Conservation (phyloP, 2,329 filamentous ascomycete genomes). For the Cercospora berteroae region DNA sequence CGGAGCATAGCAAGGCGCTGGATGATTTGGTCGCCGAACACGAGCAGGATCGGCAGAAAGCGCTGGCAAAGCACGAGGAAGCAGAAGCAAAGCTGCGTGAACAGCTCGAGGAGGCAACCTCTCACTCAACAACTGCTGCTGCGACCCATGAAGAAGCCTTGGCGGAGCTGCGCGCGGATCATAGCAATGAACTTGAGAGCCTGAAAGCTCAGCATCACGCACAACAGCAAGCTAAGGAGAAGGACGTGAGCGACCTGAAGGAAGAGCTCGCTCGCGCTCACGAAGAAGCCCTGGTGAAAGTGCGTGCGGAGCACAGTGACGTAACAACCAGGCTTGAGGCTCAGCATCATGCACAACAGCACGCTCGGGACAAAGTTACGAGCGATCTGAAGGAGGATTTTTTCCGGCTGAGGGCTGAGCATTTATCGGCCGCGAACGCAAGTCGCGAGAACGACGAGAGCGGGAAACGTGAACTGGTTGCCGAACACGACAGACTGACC, state of each 20-base stretch:
- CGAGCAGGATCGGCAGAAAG: background rate
- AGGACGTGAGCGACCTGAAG: background rate
- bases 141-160: background rate
- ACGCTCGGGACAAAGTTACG: background rate
- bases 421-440: constrained; percentile 7
- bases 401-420: background rate
- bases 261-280: background rate
- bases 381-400: background rate
- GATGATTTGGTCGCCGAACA: background rate
- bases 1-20: background rate
- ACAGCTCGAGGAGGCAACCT: background rate
- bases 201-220: constrained; percentile 2
- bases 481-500: constrained; percentile 6
- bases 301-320: background rate
- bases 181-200: background rate
- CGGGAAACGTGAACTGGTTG: background rate
- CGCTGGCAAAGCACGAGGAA: background rate
- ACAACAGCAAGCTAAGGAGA: constrained; percentile 2
- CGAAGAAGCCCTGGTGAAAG: background rate
- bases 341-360: background rate
- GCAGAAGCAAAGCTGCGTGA: background rate
- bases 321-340: background rate
- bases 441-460: constrained; percentile 5
- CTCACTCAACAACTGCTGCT: background rate
- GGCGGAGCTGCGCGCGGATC: background rate